phyloP scores from a whole-genome alignment of 140 eudicot species.

The Ambrosia hybrid region DNA sequence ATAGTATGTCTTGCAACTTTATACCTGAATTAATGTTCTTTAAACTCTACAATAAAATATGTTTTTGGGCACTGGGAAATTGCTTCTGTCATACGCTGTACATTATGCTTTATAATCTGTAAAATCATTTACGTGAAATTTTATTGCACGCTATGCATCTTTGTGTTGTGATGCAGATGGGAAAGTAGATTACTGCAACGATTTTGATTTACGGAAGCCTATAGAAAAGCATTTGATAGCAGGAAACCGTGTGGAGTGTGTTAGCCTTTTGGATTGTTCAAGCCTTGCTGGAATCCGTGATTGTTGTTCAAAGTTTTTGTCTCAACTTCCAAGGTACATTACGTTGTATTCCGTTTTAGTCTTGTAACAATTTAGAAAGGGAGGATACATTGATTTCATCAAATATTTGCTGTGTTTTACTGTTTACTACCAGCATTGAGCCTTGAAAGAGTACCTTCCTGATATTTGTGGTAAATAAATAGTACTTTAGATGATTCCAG shows the following conservation, averaged over 20 bases:
- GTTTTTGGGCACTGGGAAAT: too few relatives aligned
- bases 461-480: not conserved
- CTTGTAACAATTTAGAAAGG: not conserved
- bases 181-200: slow-evolving; percentile 76
- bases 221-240: slow-evolving; percentile 65
- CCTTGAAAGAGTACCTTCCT: not conserved
- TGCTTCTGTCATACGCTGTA: not conserved
- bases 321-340: slow-evolving; percentile 63
- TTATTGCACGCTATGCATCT: slow-evolving; percentile 1
- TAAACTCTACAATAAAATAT: too few relatives aligned
- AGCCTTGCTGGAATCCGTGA: slow-evolving; percentile 57
- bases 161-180: slow-evolving; percentile 52
- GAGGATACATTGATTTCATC: not conserved
- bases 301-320: slow-evolving; percentile 69
- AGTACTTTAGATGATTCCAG: not conserved
- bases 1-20: too few relatives aligned
- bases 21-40: not conserved
- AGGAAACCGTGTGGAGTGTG: slow-evolving; percentile 67
- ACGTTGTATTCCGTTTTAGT: not conserved
- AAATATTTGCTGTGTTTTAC: not conserved
- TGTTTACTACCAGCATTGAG: not conserved
- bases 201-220: slow-evolving; percentile 89
- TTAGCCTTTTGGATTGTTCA: slow-evolving; percentile 69
- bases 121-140: not conserved
- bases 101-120: not conserved